phyloP scores from a whole-genome alignment of 306 rosid genomes.

The Pyrus pyrifolia region DNA sequence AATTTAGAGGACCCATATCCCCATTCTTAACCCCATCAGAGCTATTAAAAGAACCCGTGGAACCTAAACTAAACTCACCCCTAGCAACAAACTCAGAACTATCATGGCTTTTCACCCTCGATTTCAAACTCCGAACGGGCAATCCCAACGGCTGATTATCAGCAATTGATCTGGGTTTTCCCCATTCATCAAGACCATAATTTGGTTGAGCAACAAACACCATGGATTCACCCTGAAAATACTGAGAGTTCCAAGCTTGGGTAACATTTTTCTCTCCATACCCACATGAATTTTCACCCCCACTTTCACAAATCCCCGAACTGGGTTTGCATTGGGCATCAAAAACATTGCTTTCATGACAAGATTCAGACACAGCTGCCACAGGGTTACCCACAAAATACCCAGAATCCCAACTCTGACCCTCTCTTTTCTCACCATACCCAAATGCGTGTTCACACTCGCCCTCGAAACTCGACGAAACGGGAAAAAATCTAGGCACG shows the following conservation, averaged over 20 bases:
- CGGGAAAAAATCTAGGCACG: constrained; percentile 61
- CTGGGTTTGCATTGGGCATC: constrained; percentile 48
- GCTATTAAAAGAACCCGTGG: constrained; percentile 35
- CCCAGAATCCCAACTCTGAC: constrained; percentile 39
- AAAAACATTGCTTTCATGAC: constrained; percentile 28
- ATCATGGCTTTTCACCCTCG: constrained; percentile 31
- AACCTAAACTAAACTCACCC: constrained; percentile 60
- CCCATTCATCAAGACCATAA: constrained; percentile 28
- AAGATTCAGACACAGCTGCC: not conserved
- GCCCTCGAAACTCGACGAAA: constrained; percentile 46
- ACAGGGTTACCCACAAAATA: constrained; percentile 26
- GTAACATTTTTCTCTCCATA: constrained; percentile 36
- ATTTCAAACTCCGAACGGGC: constrained; percentile 74
- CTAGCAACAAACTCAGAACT: constrained; percentile 23
- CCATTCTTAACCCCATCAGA: constrained; percentile 25
- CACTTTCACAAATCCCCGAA: constrained; percentile 17
- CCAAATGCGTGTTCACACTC: constrained; percentile 33
- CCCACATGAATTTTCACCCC: constrained; percentile 23
- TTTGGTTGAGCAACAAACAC: constrained; percentile 58
- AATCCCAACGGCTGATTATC: constrained; percentile 61
- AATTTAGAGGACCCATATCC: constrained; percentile 37
- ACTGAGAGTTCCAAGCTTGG: constrained; percentile 73
- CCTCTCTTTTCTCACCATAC: constrained; percentile 25
- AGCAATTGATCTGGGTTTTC: constrained; percentile 23
- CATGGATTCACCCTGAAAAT: constrained; percentile 46